Evolutionary conservation across 2,329 filamentous ascomycete genomes (phyloP).

Genomic region (Diaporthe batatas): DNA sequence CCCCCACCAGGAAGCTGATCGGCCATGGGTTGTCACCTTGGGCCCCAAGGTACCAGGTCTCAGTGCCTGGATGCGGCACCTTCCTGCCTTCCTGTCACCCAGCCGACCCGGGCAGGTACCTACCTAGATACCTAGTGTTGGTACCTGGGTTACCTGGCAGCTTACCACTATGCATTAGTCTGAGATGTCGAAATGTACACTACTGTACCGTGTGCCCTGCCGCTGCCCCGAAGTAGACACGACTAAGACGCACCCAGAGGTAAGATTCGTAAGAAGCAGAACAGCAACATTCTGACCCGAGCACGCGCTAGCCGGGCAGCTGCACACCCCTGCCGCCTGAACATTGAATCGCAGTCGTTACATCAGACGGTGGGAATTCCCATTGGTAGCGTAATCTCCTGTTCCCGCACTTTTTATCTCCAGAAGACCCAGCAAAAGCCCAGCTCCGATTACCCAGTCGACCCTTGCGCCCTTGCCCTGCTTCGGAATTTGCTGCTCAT

Average conservation of each 20-base stretch:
- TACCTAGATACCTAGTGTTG: not conserved
- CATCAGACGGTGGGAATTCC: constrained; percentile 35
- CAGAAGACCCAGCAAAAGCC: constrained; percentile 34
- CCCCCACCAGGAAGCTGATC: constrained; percentile 12
- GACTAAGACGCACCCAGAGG: constrained; percentile 12
- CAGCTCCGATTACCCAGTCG: constrained; percentile 7
- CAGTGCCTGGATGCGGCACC: not conserved
- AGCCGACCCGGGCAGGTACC: too few relatives aligned
- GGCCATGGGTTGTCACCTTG: constrained; percentile 10
- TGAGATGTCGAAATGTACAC: not conserved
- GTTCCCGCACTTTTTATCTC: constrained; percentile 37
- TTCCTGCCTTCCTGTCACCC: too few relatives aligned
- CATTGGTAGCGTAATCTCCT: constrained; percentile 37
- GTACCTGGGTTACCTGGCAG: too few relatives aligned
- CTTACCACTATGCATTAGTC: not conserved
- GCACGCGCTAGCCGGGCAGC: constrained; percentile 22
- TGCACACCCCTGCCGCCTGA: constrained; percentile 21
- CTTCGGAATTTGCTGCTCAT: constrained; percentile 23
- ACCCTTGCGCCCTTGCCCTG: constrained; percentile 20
- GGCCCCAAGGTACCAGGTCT: not conserved
- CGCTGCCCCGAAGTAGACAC: constrained; percentile 1
- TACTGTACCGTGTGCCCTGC: not conserved
- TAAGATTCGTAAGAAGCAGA: constrained; percentile 10
- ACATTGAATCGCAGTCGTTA: constrained; percentile 25
- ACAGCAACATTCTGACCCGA: not conserved